Percentiles rank a stretch among this genome's conserved stretches.
These are phyloP conservation scores for Pezicula carpinea DNA, from an alignment of 2,329 filamentous ascomycete genomes.

Conservation along the genomic window DNA sequence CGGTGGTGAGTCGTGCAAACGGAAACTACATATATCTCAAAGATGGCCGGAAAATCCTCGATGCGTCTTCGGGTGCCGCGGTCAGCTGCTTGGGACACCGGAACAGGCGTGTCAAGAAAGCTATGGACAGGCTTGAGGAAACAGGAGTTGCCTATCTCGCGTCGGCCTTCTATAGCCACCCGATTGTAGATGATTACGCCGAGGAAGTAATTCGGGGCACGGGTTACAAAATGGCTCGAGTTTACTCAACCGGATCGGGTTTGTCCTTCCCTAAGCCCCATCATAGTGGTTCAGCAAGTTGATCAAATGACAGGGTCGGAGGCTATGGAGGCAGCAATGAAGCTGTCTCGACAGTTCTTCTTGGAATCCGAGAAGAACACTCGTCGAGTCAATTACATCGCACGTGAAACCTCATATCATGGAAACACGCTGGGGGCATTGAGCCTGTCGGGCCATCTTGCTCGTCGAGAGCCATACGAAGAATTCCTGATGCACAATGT, in stretches of 20 bases:
- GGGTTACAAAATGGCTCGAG: constrained; percentile 43
- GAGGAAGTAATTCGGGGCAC: constrained; percentile 35
- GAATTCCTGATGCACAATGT: constrained; percentile 50
- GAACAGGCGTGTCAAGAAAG: constrained; percentile 53
- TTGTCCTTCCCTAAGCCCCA: constrained; percentile 8
- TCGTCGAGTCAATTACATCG: constrained; percentile 56
- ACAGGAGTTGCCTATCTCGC: constrained; percentile 52
- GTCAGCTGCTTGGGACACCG: constrained; percentile 69
- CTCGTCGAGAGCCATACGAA: constrained; percentile 52
- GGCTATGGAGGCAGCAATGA: constrained; percentile 64
- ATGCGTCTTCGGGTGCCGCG: constrained; percentile 69
- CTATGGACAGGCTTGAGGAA: constrained; percentile 54
- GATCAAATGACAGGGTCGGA: constrained; percentile 49
- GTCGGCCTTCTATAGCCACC: constrained; percentile 52
- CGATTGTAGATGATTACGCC: constrained; percentile 44
- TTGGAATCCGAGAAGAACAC: constrained; percentile 43
- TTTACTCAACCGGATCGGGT: constrained; percentile 56
- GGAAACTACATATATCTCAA: constrained; percentile 24
- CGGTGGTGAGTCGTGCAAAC: constrained; percentile 20
- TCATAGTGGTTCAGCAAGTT: constrained; percentile 5
- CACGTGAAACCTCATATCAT: constrained; percentile 63
- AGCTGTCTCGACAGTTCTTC: constrained; percentile 63
- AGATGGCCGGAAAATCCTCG: constrained; percentile 58
- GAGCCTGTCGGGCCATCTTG: constrained; percentile 53
- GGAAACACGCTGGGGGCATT: constrained; percentile 64